Conservation (phyloP, 208 protist genomes). For the Porcisia deanei region DNA sequence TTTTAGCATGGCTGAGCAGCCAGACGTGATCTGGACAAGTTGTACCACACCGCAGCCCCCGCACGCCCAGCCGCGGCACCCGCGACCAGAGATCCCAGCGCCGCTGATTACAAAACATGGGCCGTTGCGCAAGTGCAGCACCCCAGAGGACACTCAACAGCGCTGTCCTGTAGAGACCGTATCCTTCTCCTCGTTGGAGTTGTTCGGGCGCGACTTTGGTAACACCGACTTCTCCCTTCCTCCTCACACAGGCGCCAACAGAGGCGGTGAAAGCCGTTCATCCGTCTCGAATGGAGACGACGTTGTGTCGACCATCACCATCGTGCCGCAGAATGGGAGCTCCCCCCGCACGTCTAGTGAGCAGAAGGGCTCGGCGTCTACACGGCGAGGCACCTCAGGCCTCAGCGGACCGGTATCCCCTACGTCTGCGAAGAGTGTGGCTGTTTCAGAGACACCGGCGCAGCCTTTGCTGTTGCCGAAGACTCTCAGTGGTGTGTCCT, state of each 20-base stretch:
- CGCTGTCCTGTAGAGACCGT: not conserved
- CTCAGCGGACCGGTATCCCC: not conserved
- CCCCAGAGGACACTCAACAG: not conserved
- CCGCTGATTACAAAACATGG: not conserved
- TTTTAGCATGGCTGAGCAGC: not conserved
- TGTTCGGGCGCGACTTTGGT: not conserved
- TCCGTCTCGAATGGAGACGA: not conserved
- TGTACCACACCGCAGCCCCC: not conserved
- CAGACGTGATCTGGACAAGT: not conserved
- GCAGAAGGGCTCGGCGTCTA: not conserved
- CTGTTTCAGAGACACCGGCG: not conserved
- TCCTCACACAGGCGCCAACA: not conserved
- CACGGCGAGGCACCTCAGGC: no score
- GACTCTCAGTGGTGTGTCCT: not conserved
- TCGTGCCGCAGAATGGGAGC: no score
- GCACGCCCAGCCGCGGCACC: not conserved
- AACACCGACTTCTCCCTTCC: conserved; percentile 6
- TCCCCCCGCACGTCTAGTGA: not conserved
- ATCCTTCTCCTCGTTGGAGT: not conserved
- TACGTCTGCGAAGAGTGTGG: not conserved
- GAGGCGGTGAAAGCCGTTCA: not conserved
- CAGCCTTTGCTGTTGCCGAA: not conserved
- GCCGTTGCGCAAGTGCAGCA: not conserved
- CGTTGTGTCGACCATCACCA: not conserved
- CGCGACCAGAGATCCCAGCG: not conserved